A percentile compares a stretch with the other conserved stretches of the same genome.
Conservation (phyloP, 768 basidiomycete species). For the Russula virescens region DNA sequence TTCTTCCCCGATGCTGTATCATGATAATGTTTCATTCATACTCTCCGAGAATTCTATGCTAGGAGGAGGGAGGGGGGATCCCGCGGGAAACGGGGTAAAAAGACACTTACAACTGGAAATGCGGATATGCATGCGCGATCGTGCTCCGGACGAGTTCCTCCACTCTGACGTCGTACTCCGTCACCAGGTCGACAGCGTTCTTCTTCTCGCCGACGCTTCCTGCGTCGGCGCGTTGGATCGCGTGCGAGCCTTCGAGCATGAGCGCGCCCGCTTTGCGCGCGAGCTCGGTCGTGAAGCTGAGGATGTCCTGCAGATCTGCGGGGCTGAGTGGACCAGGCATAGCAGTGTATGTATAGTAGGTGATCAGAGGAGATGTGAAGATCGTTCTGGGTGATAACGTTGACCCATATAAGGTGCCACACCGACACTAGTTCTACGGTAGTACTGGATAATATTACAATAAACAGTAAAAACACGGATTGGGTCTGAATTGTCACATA, state of each 20-base stretch:
- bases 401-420: too few relatives aligned
- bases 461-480: too few relatives aligned
- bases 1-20: constrained; percentile 84
- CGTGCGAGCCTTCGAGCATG: constrained; percentile 72
- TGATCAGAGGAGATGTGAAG: too few relatives aligned
- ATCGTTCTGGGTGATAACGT: too few relatives aligned
- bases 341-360: too few relatives aligned
- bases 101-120: constrained; percentile 63
- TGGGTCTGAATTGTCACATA: too few relatives aligned
- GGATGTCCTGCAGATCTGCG: constrained; percentile 51
- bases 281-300: constrained; percentile 63
- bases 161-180: constrained; percentile 88
- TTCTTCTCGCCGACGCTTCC: constrained; percentile 75
- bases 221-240: constrained; percentile 51
- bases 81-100: background rate
- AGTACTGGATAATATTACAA: too few relatives aligned
- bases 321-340: constrained; percentile 30
- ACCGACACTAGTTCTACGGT: too few relatives aligned
- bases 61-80: background rate
- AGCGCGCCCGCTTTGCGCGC: constrained; percentile 70
- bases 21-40: background rate
- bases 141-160: constrained; percentile 76
- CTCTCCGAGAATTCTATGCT: background rate
- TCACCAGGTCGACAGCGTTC: constrained; percentile 92
- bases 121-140: constrained; percentile 60